These are phyloP conservation scores for Psilocybe cyanescens DNA, from an alignment of 768 basidiomycete species.

Conservation along the genomic window DNA sequence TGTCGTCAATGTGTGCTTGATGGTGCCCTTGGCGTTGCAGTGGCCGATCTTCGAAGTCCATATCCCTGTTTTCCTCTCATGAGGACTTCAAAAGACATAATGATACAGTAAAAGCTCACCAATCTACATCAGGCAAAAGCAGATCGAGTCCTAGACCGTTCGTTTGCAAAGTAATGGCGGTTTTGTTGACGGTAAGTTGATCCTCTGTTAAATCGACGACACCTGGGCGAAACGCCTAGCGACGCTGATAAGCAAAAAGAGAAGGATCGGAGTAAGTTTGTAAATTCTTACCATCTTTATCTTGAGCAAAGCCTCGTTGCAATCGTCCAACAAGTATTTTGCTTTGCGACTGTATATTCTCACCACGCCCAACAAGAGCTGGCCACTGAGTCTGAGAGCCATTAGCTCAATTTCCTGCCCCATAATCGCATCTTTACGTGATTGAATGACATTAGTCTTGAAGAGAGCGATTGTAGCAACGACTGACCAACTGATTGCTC, in stretches of 20 bases:
- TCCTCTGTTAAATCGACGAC: slow-evolving; percentile 97
- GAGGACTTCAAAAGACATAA: slow-evolving; percentile 8
- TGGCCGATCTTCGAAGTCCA: slow-evolving; percentile 75
- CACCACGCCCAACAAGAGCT: slow-evolving; percentile 94
- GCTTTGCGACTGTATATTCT: slow-evolving; percentile 98
- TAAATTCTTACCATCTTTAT: slow-evolving; percentile 82
- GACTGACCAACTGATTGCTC: slow-evolving; percentile 83
- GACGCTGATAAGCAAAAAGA: slow-evolving; percentile 8
- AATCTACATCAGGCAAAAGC: slow-evolving; percentile 78
- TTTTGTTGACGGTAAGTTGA: slow-evolving; percentile 83
- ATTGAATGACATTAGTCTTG: not conserved
- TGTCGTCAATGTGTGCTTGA: slow-evolving; percentile 84
- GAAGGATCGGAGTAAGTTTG: not conserved
- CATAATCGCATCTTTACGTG: slow-evolving; percentile 80
- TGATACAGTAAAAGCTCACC: slow-evolving; percentile 44
- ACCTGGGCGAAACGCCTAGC: slow-evolving; percentile 91
- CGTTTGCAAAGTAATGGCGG: slow-evolving; percentile 85
- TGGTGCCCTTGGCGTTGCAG: slow-evolving; percentile 74
- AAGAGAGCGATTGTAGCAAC: not conserved
- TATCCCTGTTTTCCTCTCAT: slow-evolving; percentile 56
- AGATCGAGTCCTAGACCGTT: slow-evolving; percentile 82
- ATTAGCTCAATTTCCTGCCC: slow-evolving; percentile 91
- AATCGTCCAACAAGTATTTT: slow-evolving; percentile 96
- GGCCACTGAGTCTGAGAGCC: slow-evolving; percentile 96
- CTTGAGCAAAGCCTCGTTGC: slow-evolving; percentile 93